Percentiles rank a stretch among this genome's conserved stretches.
These are phyloP conservation scores for Ganoderma boninense DNA, from an alignment of 1,284 basidiomycete species.

Conservation along the genomic window DNA sequence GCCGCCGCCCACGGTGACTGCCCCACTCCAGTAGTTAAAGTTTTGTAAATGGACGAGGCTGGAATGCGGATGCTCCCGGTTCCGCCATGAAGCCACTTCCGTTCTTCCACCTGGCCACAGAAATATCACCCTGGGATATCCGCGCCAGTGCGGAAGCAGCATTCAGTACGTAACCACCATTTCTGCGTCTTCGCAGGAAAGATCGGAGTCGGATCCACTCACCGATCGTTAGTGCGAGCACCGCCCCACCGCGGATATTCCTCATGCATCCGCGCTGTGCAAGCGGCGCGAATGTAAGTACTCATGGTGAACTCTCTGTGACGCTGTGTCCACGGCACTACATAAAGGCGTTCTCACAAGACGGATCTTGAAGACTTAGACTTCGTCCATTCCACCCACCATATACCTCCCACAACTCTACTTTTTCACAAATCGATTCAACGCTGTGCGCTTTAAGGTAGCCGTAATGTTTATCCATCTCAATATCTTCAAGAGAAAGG, in stretches of 20 bases:
- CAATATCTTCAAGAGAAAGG: slow-evolving; percentile 26
- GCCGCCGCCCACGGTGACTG: too few relatives aligned
- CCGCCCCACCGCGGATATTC: slow-evolving; percentile 19
- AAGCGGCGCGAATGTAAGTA: slow-evolving; percentile 6
- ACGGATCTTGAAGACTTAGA: background rate
- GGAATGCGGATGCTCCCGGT: background rate
- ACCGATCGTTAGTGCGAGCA: background rate
- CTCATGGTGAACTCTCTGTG: background rate
- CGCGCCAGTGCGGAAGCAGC: background rate
- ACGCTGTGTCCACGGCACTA: slow-evolving; percentile 9
- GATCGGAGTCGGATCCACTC: background rate
- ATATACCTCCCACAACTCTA: background rate
- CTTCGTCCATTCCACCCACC: background rate
- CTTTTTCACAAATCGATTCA: background rate
- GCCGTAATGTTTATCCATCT: slow-evolving; percentile 21
- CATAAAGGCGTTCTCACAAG: slow-evolving; percentile 4
- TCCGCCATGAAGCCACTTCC: background rate
- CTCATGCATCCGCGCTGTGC: slow-evolving; percentile 23
- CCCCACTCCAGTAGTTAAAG: too few relatives aligned
- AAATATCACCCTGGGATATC: background rate
- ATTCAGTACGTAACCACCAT: background rate
- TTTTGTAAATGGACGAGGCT: background rate
- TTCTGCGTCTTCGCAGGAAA: background rate
- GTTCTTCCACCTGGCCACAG: background rate
- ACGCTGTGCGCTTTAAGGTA: slow-evolving; percentile 14